Percentiles rank a stretch among this genome's conserved stretches.
phyloP scores from a whole-genome alignment of 805 yeast species.

The Candida maltosa region DNA sequence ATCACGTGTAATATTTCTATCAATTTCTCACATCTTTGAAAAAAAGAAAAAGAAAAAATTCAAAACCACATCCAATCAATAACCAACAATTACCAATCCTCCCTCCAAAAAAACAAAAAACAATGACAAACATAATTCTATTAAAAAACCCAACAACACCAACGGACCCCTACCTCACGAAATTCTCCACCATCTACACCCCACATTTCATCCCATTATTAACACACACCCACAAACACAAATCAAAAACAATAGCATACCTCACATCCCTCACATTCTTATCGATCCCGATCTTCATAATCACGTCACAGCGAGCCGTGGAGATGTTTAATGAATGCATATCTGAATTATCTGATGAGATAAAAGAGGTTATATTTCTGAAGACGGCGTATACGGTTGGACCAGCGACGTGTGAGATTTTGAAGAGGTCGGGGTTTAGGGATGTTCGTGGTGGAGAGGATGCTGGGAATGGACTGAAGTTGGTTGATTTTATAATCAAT shows the following conservation, averaged over 20 bases:
- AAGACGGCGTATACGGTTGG: slow-evolving; percentile 85
- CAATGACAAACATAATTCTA: slow-evolving; percentile 38
- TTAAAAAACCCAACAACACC: slow-evolving; percentile 74
- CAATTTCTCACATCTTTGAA: no score
- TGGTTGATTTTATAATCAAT: slow-evolving; percentile 60
- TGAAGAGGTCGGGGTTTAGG: slow-evolving; percentile 59
- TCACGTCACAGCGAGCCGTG: slow-evolving; percentile 90
- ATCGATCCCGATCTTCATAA: slow-evolving; percentile 52
- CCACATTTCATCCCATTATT: slow-evolving; percentile 72
- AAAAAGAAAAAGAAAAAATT: no score
- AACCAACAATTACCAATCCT: no score
- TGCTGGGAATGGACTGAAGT: slow-evolving; percentile 77
- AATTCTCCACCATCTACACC: slow-evolving; percentile 32
- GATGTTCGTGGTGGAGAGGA: slow-evolving; percentile 67
- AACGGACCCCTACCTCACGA: slow-evolving; percentile 58
- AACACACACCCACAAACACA: slow-evolving; percentile 56
- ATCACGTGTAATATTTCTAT: no score
- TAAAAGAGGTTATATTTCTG: slow-evolving; percentile 26
- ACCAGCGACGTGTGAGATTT: slow-evolving; percentile 71
- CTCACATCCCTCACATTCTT: slow-evolving; percentile 44
- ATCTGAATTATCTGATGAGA: slow-evolving; percentile 10
- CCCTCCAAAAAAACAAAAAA: slow-evolving; percentile 18
- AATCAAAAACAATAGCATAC: slow-evolving; percentile 39
- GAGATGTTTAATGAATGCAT: slow-evolving; percentile 62
- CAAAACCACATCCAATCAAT: no score